Evolutionary conservation across 441 rosid genomes (phyloP), one percentile per base, ranked within the genome.

Genomic region (Pelargonium australe): DNA sequence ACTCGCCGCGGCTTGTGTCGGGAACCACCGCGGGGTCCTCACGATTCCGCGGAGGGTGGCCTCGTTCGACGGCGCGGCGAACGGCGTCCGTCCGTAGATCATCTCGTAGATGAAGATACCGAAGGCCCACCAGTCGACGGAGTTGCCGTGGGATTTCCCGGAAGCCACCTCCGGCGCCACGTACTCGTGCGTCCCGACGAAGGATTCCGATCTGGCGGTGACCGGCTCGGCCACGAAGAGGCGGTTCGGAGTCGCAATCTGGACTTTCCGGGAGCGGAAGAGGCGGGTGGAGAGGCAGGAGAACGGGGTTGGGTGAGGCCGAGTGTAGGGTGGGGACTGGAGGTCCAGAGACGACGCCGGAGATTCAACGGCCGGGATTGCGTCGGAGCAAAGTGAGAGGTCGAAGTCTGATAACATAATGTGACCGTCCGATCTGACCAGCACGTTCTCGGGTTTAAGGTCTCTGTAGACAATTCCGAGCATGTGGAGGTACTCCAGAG

Each of bases 401-500:
- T 88, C 93, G 64, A 88, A 88, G 43, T 88, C 93, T n/a, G 93
- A 83, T 73, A 88, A 89, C 93, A 88, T 88, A 80, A 88, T 86
- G 83, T 88, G 93, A 80, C 93, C 93, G 82, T 88, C 90, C 0
- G 88, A 86, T 81, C 85, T 77, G 67, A 88, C 89, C 20, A 88
- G 73, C 64, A 88, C 87, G 49, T 88, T 88, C 73, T 88, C 93
- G 31, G 93, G 93, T 80, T 88, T 88, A 6, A 88, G 69, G 77
- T 88, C 93, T 68, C 93, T 80, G 86, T 86, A 88, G 77, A 88
- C 77, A n/a, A 88, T 83, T 8, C 90, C 93, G 4, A 88, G 66
- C 93, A 88, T 85, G 81, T 88, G 93, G 41, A 88, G 85, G 75
- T 88, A 88, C 82, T 88, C 93, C 7, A 88, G 70, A 17, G 90